phyloP scores from a whole-genome alignment of 2,329 filamentous ascomycete genomes.

The Coleophoma cylindrospora region DNA sequence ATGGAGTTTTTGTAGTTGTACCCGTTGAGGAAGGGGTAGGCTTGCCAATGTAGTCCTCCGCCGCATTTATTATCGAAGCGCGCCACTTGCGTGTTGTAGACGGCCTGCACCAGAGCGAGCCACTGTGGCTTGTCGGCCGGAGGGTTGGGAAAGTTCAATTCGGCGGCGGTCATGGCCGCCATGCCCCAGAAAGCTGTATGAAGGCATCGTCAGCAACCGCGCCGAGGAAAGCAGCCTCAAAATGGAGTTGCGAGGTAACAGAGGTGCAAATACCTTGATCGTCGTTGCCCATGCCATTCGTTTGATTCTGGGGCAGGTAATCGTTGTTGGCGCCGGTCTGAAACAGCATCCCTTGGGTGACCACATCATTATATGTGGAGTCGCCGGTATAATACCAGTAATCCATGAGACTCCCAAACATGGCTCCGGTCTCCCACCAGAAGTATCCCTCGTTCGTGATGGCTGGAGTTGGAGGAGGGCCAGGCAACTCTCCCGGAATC shows the following conservation, averaged over 20 bases:
- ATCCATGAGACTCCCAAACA: constrained; percentile 52
- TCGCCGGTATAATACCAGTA: constrained; percentile 79
- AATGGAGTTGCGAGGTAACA: too few relatives aligned
- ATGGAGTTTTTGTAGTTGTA: constrained; percentile 71
- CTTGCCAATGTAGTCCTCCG: constrained; percentile 78
- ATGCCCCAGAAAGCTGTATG: constrained; percentile 56
- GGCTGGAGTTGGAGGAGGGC: constrained; percentile 34
- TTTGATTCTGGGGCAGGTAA: constrained; percentile 70
- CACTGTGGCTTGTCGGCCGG: constrained; percentile 51
- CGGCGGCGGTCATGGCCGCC: constrained; percentile 63
- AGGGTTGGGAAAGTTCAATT: constrained; percentile 57
- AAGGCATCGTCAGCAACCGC: too few relatives aligned
- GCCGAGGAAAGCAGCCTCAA: too few relatives aligned
- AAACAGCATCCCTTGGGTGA: constrained; percentile 64
- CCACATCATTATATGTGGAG: constrained; percentile 42
- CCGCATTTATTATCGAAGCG: constrained; percentile 68
- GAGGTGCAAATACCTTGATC: constrained; percentile 37
- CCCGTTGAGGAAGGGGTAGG: constrained; percentile 75
- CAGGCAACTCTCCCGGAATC: constrained; percentile 40
- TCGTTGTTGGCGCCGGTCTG: constrained; percentile 66
- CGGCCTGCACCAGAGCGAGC: constrained; percentile 68
- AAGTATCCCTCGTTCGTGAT: constrained; percentile 29
- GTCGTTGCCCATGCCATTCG: constrained; percentile 42
- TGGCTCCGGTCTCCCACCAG: constrained; percentile 65
- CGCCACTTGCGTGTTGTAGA: constrained; percentile 72